Evolutionary conservation across 805 yeast genomes (phyloP), one percentile per base, ranked within the genome.

Genomic region (Kodamaea restingae): DNA sequence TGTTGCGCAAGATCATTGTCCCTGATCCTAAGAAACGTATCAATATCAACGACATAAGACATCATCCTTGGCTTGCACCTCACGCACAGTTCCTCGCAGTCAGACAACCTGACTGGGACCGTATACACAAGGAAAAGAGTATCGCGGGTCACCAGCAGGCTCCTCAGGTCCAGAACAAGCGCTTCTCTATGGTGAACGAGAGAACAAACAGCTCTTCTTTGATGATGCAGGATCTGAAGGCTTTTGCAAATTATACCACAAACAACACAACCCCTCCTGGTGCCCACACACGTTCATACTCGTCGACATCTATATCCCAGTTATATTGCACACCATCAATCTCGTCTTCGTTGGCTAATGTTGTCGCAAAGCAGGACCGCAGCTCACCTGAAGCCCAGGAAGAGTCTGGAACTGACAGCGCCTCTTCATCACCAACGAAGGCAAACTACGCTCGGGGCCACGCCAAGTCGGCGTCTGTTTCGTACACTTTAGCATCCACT

Each of bases 51-150:
- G 83, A 80, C 40, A 80, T 91, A 17, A 73, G 91, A 49, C 69
- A 78, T 20, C 98, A 91, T 60, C 78, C 84, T 18, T 91, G 98
- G 98, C 61, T 93, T 40, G 67, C 82, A n/a, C 84, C 88, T 2
- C 88, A 91, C 63, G 79, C 81, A 10, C 81, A 81, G 48, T 84
- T 90, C 65, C 66, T 93, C 48, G 78, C 93, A 0, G 83, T 88
- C 21, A 76, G 91, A 14, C 95, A 96, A 30, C 73, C 76, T 3
- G 96, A 91, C 57, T 93, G 97, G 97, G 98, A 91, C 58, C 70
- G 69, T 40, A 67, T 70, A 39, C 70, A 61, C 41, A 45, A 55
- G 22, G 68, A 63, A 50, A 54, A 60, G 35, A 11, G 36, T 45
- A 24, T 21, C 18, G 17, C 18, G 8, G 43, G 31, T n/a, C 43